These are phyloP conservation scores for Salvia miltiorrhiza DNA, from an alignment of 257 asterid genomes.

Conservation along the genomic window DNA sequence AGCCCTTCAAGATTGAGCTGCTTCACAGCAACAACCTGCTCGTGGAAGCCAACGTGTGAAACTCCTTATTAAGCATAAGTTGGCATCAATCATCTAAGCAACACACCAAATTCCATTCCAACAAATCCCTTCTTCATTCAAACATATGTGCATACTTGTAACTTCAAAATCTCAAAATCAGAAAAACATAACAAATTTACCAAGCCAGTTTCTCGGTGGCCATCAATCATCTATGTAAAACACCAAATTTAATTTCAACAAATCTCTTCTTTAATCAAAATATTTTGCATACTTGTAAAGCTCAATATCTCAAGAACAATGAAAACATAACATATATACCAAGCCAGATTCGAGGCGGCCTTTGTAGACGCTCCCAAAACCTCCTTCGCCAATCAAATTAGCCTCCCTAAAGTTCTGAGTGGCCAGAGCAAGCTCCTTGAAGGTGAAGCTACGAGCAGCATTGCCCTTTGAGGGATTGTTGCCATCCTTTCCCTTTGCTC, in stretches of 20 bases:
- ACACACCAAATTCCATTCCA: neutral
- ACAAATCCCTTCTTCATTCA: neutral
- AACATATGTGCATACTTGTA: no score
- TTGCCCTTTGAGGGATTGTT: constrained; percentile 29
- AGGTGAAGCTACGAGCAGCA: constrained; percentile 69
- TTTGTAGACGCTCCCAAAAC: constrained; percentile 77
- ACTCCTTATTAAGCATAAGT: neutral
- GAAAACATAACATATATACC: constrained; percentile 31
- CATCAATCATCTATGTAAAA: neutral
- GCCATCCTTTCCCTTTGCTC: constrained; percentile 35
- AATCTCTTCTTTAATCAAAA: neutral
- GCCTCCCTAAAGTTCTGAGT: constrained; percentile 69
- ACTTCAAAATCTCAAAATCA: neutral
- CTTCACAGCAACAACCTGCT: constrained; percentile 76
- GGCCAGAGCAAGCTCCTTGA: constrained; percentile 71
- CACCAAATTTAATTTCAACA: neutral
- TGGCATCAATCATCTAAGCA: neutral
- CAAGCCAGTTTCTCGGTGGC: constrained; percentile 51
- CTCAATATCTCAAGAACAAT: neutral
- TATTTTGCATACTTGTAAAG: neutral
- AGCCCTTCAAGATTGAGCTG: constrained; percentile 83
- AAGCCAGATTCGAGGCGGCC: constrained; percentile 63
- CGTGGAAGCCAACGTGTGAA: neutral
- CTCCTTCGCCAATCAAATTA: constrained; percentile 87
- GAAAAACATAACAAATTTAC: constrained; percentile 29